Base-by-base conservation (phyloP, 192 early-diverging fungal species). In the Paraglomus brasilianum region DNA sequence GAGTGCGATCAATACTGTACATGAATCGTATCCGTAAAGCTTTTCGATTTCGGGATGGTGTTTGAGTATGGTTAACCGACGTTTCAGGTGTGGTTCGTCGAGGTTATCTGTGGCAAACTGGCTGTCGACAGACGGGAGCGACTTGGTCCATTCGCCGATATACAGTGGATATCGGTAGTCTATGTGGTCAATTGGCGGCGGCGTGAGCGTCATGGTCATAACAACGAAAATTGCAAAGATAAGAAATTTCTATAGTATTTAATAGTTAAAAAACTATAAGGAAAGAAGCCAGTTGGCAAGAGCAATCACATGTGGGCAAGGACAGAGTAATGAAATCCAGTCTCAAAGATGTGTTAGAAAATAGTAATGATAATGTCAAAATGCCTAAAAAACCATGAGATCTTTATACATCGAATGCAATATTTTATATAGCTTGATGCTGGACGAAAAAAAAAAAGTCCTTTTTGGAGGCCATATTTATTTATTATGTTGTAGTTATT, bases 1-100 rank as follows among this genome's bases (percentile, higher is more conserved):
- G 38, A 88, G 62, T 13, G 89, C 83, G 50, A 93, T 81, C 72
- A 87, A 88, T 66, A 90, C 81, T 5, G 95, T 95, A 65, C 82
- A 78, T 42, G 87, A 83, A 30, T 50, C 49, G 3, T 15, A 19
- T 17, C 49, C 49, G 49, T 50, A 50, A 19, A 50, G 49, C 2
- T 50, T 50, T 19, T 50, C 49, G 49, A 50, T 50, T 19, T 50
- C 49, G 49, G 49, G 49, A 19, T 50, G 3, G 15, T 50, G 15
- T 50, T 50, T 50, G 49, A 50, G 49, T 15, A 50, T 50, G 1
- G 49, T 19, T 19, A 50, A 50, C 49, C 19, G 15, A 19, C 49
- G 49, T 19, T 50, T 50, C 1, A 50, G 15, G 49, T 50, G 49
- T 1, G 49, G 49, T 19, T 50, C 49, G 19, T 50, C 49, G 15